phyloP scores from a whole-genome alignment of 192 early-diverging fungal species.

The Mortierella alpina region DNA sequence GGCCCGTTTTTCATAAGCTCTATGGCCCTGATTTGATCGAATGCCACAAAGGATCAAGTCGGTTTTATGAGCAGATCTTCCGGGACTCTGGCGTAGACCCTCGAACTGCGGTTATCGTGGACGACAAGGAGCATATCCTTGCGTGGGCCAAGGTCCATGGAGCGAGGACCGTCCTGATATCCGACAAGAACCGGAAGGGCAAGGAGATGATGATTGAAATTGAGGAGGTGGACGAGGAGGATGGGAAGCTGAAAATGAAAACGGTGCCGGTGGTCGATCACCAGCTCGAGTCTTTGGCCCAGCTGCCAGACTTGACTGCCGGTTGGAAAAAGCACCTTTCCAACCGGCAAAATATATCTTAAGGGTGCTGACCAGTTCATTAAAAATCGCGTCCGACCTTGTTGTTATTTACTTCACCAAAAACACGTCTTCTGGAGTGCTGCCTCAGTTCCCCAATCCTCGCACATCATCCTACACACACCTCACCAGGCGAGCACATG shows the following conservation, averaged over 20 bases:
- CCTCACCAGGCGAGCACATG: neutral
- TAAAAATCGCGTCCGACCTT: no score
- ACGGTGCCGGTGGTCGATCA: conserved; percentile 35
- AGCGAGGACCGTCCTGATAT: conserved; percentile 31
- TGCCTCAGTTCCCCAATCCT: neutral
- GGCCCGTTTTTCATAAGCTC: conserved; percentile 27
- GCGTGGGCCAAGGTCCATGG: conserved; percentile 42
- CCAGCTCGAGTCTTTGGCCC: conserved; percentile 23
- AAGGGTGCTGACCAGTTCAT: neutral
- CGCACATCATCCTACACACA: neutral
- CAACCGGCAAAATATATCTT: neutral
- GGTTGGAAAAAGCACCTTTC: conserved; percentile 14
- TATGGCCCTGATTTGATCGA: conserved; percentile 39
- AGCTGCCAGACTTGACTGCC: conserved; percentile 25
- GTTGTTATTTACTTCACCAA: conserved; percentile 2
- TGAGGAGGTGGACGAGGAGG: neutral
- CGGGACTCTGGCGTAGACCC: conserved; percentile 18
- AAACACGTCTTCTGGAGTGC: conserved; percentile 1
- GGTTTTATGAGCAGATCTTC: conserved; percentile 29
- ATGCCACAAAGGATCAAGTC: conserved; percentile 23
- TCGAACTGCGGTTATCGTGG: conserved; percentile 29
- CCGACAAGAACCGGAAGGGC: conserved; percentile 24
- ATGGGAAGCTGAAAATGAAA: neutral
- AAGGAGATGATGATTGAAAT: conserved; percentile 30
- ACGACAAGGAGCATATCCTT: conserved; percentile 44